Evolutionary conservation across 495 filamentous ascomycete species (phyloP).

Genomic region (Stereocaulon alpinum): DNA sequence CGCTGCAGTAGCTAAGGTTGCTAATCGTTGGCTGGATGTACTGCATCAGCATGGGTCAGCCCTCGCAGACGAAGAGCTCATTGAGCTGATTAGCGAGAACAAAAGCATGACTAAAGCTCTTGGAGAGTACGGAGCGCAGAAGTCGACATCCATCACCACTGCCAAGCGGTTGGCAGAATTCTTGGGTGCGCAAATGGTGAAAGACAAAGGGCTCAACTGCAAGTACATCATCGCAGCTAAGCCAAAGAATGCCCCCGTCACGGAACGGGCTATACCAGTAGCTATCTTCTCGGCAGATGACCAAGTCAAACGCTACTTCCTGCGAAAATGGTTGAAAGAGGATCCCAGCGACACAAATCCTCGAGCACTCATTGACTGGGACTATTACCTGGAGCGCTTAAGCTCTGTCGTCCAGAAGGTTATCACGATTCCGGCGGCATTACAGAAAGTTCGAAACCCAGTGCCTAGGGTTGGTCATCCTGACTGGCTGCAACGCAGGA

Average conservation of each 20-base stretch:
- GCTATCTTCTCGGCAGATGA: constrained; percentile 94
- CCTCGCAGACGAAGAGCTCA: constrained; percentile 89
- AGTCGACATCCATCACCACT: constrained; percentile 96
- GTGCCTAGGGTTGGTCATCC: constrained; percentile 89
- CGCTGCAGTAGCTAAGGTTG: constrained; percentile 83
- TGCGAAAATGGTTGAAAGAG: constrained; percentile 91
- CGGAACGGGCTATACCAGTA: constrained; percentile 86
- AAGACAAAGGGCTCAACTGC: constrained; percentile 97
- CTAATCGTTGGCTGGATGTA: constrained; percentile 92
- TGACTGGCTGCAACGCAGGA: constrained; percentile 89
- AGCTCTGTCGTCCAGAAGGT: constrained; percentile 96
- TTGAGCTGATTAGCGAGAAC: constrained; percentile 98
- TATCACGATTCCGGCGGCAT: constrained; percentile 92
- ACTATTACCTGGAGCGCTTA: constrained; percentile 90
- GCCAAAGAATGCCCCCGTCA: constrained; percentile 83
- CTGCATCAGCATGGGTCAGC: constrained; percentile 76
- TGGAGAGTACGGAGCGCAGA: constrained; percentile 89
- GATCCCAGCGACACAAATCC: constrained; percentile 92
- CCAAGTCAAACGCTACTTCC: constrained; percentile 74
- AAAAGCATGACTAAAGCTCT: constrained; percentile 94
- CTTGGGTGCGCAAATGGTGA: constrained; percentile 95
- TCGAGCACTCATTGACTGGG: constrained; percentile 81
- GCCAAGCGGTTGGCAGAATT: constrained; percentile 95
- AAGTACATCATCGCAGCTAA: constrained; percentile 94
- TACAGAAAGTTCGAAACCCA: constrained; percentile 90